Evolutionary conservation across 2,329 filamentous ascomycete genomes (phyloP).

Genomic region (Basipetospora chlamydospora): DNA sequence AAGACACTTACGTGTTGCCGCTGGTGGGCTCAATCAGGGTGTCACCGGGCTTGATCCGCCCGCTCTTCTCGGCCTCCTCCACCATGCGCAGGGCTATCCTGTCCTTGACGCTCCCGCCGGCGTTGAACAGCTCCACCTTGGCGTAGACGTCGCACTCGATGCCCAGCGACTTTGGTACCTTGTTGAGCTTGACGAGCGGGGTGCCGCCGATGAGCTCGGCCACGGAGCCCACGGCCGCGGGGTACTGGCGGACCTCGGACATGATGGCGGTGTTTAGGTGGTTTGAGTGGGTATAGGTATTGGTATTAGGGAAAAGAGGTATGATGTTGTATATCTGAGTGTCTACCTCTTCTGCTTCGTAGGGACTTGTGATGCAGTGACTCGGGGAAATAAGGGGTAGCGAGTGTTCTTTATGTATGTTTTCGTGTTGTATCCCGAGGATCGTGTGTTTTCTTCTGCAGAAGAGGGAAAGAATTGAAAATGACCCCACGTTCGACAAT

Average conservation of each 20-base stretch:
- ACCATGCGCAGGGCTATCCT: constrained; percentile 95
- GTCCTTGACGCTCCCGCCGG: constrained; percentile 87
- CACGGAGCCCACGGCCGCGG: constrained; percentile 41
- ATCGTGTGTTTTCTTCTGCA: background rate
- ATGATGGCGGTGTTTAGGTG: background rate
- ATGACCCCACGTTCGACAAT: too few relatives aligned
- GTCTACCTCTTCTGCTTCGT: too few relatives aligned
- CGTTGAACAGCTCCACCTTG: constrained; percentile 88
- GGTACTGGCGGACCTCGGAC: constrained; percentile 1
- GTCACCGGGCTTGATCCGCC: constrained; percentile 91
- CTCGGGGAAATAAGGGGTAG: background rate
- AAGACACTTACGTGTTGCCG: constrained; percentile 59
- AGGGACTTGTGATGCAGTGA: too few relatives aligned
- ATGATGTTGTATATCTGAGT: too few relatives aligned
- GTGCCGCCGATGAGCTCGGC: constrained; percentile 89
- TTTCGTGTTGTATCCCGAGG: background rate
- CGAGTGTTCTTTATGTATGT: background rate
- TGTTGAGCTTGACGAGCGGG: constrained; percentile 87
- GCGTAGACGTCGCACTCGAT: constrained; percentile 82
- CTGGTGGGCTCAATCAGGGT: constrained; percentile 96
- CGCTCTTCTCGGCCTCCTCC: constrained; percentile 80
- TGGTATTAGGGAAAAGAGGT: too few relatives aligned
- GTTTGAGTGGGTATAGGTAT: background rate
- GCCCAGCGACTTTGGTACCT: constrained; percentile 78
- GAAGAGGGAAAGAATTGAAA: too few relatives aligned